Evolutionary conservation across 2,329 filamentous ascomycete genomes (phyloP).

Genomic region (Fusarium floridanum): DNA sequence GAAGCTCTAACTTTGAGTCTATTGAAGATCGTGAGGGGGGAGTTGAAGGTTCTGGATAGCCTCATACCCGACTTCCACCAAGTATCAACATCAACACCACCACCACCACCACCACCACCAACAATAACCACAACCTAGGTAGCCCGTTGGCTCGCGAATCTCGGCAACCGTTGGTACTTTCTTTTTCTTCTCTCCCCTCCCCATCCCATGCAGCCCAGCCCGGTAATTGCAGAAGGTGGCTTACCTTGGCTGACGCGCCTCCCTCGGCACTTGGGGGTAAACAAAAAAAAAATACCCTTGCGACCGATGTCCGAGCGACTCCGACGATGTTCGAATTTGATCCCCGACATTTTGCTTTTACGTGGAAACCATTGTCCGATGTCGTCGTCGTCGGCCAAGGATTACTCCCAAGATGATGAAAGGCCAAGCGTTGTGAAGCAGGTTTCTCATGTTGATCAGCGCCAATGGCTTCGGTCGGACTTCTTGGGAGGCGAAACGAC

Average conservation of each 20-base stretch:
- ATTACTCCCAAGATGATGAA: not conserved
- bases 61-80: not conserved
- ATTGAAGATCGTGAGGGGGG: not conserved
- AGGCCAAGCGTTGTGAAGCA: not conserved
- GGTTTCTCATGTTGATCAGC: not conserved
- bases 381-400: conserved; percentile 2
- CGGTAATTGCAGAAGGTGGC: conserved; percentile 18
- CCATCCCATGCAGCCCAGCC: conserved; percentile 5
- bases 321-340: not conserved
- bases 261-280: not conserved
- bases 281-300: not conserved
- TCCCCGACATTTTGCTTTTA: not conserved
- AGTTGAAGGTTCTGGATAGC: not conserved
- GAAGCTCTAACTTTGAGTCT: not conserved
- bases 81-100: not conserved
- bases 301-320: not conserved
- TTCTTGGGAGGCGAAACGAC: not conserved
- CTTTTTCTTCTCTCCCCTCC: not conserved
- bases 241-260: conserved; percentile 6
- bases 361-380: not conserved
- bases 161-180: not conserved
- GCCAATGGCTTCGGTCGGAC: not conserved
- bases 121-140: too few relatives aligned
- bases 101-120: not conserved
- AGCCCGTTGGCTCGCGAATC: not conserved